Conservation (phyloP, 129 eudicot genomes). For the Tagetes patula region DNA sequence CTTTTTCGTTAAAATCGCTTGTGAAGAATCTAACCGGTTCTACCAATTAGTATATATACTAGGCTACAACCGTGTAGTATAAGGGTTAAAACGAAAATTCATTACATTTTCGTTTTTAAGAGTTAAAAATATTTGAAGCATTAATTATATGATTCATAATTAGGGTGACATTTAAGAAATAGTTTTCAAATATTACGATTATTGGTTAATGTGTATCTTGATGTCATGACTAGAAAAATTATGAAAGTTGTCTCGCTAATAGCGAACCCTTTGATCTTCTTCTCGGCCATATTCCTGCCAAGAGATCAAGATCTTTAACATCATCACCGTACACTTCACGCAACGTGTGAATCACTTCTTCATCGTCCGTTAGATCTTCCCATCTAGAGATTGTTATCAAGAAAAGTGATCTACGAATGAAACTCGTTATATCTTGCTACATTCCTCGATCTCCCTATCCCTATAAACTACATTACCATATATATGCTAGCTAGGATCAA, state of each 20-base stretch:
- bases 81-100: too few relatives aligned
- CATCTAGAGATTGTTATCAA: conserved; percentile 61
- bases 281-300: conserved; percentile 66
- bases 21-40: conserved; percentile 48
- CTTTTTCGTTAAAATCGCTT: conserved; percentile 48
- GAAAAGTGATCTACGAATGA: conserved; percentile 48
- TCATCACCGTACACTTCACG: conserved; percentile 50
- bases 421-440: conserved; percentile 67
- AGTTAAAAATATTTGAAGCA: too few relatives aligned
- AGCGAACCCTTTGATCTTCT: conserved; percentile 68
- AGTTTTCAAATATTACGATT: too few relatives aligned
- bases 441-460: conserved; percentile 64
- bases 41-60: conserved; percentile 8
- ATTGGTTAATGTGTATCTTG: conserved; percentile 35
- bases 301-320: conserved; percentile 52
- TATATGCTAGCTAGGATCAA: background rate
- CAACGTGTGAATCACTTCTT: conserved; percentile 41
- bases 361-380: conserved; percentile 63
- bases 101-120: too few relatives aligned
- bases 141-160: too few relatives aligned
- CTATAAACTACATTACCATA: conserved; percentile 45
- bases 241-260: conserved; percentile 66
- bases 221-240: conserved; percentile 54
- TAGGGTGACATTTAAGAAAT: too few relatives aligned
- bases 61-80: too few relatives aligned